Base-by-base conservation (phyloP, 2,329 filamentous ascomycete species). In the Cryphonectria radicalis region DNA sequence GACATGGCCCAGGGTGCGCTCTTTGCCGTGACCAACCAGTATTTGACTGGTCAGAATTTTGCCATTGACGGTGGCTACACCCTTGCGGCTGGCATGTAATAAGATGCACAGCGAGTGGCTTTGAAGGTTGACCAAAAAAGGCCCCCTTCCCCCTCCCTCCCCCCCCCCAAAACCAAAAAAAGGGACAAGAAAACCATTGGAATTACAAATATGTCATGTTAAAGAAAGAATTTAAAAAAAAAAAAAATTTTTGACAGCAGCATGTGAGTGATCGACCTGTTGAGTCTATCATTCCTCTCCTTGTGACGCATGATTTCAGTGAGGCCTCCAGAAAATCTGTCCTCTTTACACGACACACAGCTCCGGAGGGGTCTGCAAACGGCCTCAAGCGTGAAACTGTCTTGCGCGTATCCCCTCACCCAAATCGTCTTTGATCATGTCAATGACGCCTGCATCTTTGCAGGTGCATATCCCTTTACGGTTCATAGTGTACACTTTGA, bases 1-100 rank as follows among this genome's bases (percentile, higher is more conserved):
- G 88, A 90, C 76, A 90, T 90, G 83, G 88, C 86, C 0, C 83
- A 84, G 59, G 86, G 85, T 0, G 82, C 90, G 3, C 77, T 91
- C 37, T 90, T 87, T 73, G 80, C 83, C 25, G 85, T 83, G 11
- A 77, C 79, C 13, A 82, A 82, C 66, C 80, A 82, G 75, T 82
- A 82, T 67, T 69, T 83, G 65, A 81, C 81, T 65, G 81, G 81
- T 0, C 78, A 81, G 74, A 81, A 78, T 1, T 74, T 82, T 46
- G 81, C 83, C 1, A 84, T 89, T 6, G 87, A 89, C 76, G 87
- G 87, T 7, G 87, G 86, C 0, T 89, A 88, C 73, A 81, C 82
- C 5, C 74, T 86, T 37, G 74, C 78, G 40, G 78, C 80, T 68
- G 67, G 67, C 17, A 40, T 63, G 59, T 68, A 37, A 60, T 32